These are phyloP conservation scores for Phytophthora litchii DNA, from an alignment of 352 stramenopile genomes.

Conservation along the genomic window DNA sequence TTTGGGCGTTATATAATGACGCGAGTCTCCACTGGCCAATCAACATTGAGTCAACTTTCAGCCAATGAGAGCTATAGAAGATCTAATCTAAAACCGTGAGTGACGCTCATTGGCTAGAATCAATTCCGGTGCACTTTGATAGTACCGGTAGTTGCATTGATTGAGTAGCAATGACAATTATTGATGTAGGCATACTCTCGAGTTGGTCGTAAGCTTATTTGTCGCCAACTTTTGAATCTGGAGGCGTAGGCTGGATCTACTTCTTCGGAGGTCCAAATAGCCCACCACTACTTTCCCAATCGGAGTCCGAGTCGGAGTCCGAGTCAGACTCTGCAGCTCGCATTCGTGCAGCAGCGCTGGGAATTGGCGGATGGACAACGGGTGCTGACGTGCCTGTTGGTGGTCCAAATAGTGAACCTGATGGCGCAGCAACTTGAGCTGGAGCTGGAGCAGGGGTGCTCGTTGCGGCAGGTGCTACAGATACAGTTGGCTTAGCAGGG, in stretches of 20 bases:
- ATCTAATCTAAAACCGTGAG: too few relatives aligned
- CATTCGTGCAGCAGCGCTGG: constrained; percentile 52
- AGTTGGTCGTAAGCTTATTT: too few relatives aligned
- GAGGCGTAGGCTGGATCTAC: constrained; percentile 1
- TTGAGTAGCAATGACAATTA: too few relatives aligned
- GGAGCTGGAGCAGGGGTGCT: constrained; percentile 10
- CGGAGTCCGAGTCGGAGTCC: constrained; percentile 52
- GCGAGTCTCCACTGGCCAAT: too few relatives aligned
- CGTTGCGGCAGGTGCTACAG: constrained; percentile 14
- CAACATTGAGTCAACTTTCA: too few relatives aligned
- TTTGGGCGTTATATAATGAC: too few relatives aligned
- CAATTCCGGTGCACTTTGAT: too few relatives aligned
- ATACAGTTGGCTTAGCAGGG: constrained; percentile 20
- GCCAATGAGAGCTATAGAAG: too few relatives aligned
- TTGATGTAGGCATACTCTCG: too few relatives aligned
- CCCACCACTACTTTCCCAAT: constrained; percentile 68
- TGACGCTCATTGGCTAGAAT: too few relatives aligned
- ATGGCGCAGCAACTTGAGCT: constrained; percentile 13
- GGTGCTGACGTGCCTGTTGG: constrained; percentile 25
- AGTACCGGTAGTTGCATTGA: too few relatives aligned
- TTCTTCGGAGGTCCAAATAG: constrained; percentile 65
- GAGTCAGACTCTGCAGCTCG: constrained; percentile 48
- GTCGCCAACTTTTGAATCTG: too few relatives aligned
- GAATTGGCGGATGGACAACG: constrained; percentile 50
- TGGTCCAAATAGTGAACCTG: constrained; percentile 32